Evolutionary conservation across 2,329 filamentous ascomycete species (phyloP).

Genomic region (Cladophialophora chaetospira): DNA sequence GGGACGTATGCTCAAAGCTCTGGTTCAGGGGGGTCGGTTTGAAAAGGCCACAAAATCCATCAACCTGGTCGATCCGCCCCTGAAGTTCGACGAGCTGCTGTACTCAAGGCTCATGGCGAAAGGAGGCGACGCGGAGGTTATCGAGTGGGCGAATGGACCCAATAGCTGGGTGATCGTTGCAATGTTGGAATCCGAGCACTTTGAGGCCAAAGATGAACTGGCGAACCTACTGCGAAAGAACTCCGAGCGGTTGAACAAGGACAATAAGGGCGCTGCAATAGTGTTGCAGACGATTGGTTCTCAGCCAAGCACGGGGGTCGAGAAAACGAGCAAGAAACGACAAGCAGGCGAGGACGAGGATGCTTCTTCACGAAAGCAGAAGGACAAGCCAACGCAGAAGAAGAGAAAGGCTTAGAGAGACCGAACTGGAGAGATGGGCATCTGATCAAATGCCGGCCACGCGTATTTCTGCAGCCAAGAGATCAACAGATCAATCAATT

Average conservation of each 20-base stretch:
- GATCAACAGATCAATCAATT: too few relatives aligned
- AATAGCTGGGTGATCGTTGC: constrained; percentile 86
- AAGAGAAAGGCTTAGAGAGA: not conserved
- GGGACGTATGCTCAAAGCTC: constrained; percentile 84
- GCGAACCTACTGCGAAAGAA: constrained; percentile 65
- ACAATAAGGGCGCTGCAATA: constrained; percentile 51
- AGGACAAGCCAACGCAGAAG: constrained; percentile 11
- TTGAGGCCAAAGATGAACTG: constrained; percentile 67
- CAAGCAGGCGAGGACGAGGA: not conserved
- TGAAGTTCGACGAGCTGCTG: constrained; percentile 79
- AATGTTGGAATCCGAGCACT: constrained; percentile 73
- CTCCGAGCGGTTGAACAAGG: constrained; percentile 55
- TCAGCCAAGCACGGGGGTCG: not conserved
- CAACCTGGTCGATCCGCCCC: constrained; percentile 70
- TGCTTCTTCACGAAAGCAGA: constrained; percentile 9
- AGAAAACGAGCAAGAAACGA: constrained; percentile 4
- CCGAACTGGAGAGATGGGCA: not conserved
- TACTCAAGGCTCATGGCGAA: constrained; percentile 67
- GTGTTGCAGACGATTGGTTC: constrained; percentile 42
- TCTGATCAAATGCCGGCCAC: not conserved
- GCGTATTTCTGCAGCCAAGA: not conserved
- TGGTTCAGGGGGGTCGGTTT: constrained; percentile 86
- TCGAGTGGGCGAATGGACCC: constrained; percentile 82
- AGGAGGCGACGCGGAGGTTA: constrained; percentile 60
- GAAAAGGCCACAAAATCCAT: constrained; percentile 69